These are phyloP conservation scores for Ustilago bromivora DNA, from an alignment of 1,284 basidiomycete species.

Conservation along the genomic window DNA sequence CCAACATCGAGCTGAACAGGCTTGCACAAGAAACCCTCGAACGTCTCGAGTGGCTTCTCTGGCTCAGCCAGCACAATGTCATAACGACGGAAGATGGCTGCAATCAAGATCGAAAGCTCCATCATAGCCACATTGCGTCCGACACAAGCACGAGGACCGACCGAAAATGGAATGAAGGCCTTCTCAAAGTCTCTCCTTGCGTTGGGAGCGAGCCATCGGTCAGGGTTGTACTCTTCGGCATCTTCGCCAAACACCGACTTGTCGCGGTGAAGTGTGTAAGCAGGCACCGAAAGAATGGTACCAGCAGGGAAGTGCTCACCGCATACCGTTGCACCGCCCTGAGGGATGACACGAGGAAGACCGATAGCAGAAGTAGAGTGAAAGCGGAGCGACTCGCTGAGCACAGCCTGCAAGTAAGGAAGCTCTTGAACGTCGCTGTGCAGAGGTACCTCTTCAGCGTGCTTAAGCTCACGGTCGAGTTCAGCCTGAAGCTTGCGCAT, in stretches of 20 bases:
- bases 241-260: constrained; percentile 80
- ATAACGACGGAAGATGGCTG: constrained; percentile 56
- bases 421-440: constrained; percentile 57
- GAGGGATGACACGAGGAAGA: constrained; percentile 71
- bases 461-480: constrained; percentile 75
- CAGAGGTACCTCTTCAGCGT: constrained; percentile 59
- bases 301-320: constrained; percentile 76
- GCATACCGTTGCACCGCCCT: constrained; percentile 52
- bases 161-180: constrained; percentile 61
- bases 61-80: constrained; percentile 60
- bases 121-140: constrained; percentile 63
- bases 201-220: constrained; percentile 80
- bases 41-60: constrained; percentile 48
- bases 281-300: constrained; percentile 70
- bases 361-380: constrained; percentile 83
- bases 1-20: constrained; percentile 50
- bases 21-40: constrained; percentile 63
- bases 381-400: constrained; percentile 83
- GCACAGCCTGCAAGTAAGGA: constrained; percentile 78
- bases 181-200: constrained; percentile 56
- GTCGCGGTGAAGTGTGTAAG: constrained; percentile 81
- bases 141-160: constrained; percentile 63
- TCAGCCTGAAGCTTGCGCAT: constrained; percentile 82
- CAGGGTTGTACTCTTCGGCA: constrained; percentile 77
- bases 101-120: constrained; percentile 58